Percentiles rank a stretch among this genome's conserved stretches.
These are phyloP conservation scores for Syncephalastrum racemosum DNA, from an alignment of 371 early-diverging fungal genomes.

Conservation along the genomic window DNA sequence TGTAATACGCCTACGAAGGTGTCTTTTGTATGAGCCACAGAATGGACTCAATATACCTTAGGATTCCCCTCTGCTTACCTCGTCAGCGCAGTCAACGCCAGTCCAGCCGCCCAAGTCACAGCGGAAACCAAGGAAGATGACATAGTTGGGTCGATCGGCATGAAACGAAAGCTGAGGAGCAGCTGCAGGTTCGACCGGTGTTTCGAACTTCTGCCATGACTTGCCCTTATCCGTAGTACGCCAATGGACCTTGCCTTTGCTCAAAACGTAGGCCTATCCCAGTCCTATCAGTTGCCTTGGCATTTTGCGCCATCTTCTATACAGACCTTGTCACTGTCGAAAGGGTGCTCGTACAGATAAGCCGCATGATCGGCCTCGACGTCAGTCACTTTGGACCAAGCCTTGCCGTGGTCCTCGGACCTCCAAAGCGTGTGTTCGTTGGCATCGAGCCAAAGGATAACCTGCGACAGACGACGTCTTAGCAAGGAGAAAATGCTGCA, in stretches of 20 bases:
- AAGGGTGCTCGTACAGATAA: constrained; percentile 59
- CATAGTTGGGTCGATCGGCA: constrained; percentile 56
- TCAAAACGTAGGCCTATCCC: constrained; percentile 62
- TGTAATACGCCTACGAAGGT: constrained; percentile 57
- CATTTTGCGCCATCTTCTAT: neutral
- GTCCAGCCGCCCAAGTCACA: constrained; percentile 53
- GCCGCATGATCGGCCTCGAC: constrained; percentile 36
- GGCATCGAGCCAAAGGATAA: constrained; percentile 60
- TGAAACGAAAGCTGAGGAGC: constrained; percentile 61
- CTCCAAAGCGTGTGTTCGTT: constrained; percentile 50
- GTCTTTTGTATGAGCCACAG: too few relatives aligned
- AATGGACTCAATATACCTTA: too few relatives aligned
- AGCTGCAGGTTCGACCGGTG: constrained; percentile 46
- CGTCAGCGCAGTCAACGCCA: constrained; percentile 47
- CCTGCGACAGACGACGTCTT: constrained; percentile 25
- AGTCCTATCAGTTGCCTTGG: neutral
- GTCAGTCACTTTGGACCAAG: constrained; percentile 53
- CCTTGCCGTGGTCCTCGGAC: constrained; percentile 69
- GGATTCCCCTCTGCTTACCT: constrained; percentile 34
- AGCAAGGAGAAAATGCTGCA: neutral
- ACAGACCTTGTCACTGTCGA: constrained; percentile 53
- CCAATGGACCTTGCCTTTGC: constrained; percentile 60
- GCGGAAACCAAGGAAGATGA: constrained; percentile 54
- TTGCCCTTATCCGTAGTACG: constrained; percentile 63
- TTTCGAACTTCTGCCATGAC: constrained; percentile 64